Evolutionary conservation across 176 grass and related monocot genomes (phyloP), one percentile per base, ranked within the genome.

Genomic region (Leersia perrieri): DNA sequence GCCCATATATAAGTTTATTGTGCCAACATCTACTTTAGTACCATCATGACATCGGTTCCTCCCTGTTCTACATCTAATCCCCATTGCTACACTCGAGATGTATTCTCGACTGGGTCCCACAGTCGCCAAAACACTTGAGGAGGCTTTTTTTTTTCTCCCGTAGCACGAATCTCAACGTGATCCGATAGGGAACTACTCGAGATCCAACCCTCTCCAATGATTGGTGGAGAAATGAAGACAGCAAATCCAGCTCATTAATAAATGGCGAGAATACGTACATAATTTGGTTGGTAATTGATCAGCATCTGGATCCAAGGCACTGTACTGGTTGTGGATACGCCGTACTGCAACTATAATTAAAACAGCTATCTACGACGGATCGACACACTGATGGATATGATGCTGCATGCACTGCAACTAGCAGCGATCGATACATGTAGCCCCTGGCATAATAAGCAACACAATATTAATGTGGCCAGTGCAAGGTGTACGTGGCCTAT

Each of bases 251-350:
- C 5, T 30, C 14, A 74, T 33, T 62, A 60, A 72, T 34, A 16
- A 62, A 61, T 15, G 26, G 35, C 6, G 3, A 5, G 60, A n/a
- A n/a, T n/a, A n/a, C 3, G 45, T 20, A 51, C 45, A 51, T 14
- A 26, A 26, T 63, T 27, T 82, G 63, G 76, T 79, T 69, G 76
- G 62, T 68, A 72, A 88, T 26, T 63, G 51, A 88, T 84, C 82
- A 22, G 27, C 87, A 41, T 84, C 25, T 66, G 28, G 31, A 75
- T 80, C 35, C 38, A 35, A 79, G n/a, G 25, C 68, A 18, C 16
- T 33, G 67, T 53, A 74, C 32, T 41, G 40, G 14, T 27, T 33
- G 66, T 31, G 12, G 38, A 58, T 72, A 25, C 36, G 38, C 28
- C 29, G 38, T 85, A 73, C 57, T 13, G 41, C 41, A 55, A 73